Percentiles rank a stretch among this genome's conserved stretches.
Conservation (phyloP, 768 basidiomycete species). For the Lactifluus volemus region DNA sequence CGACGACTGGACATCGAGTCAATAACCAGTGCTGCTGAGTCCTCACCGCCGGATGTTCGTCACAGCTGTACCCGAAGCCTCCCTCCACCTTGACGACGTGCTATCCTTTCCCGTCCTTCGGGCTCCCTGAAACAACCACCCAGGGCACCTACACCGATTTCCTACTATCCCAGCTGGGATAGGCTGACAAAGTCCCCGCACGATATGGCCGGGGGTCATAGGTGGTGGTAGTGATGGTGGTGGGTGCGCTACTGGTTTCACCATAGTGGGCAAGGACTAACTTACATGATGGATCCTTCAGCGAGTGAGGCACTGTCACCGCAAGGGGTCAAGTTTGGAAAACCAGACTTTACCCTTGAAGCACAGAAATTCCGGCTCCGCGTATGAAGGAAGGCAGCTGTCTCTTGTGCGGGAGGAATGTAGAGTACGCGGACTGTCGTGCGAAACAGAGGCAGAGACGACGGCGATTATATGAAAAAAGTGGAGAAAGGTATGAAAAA, state of each 20-base stretch:
- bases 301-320: background rate
- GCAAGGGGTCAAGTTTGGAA: background rate
- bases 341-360: conserved; percentile 12
- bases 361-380: conserved; percentile 37
- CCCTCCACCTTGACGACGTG: background rate
- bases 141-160: background rate
- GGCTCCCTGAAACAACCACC: background rate
- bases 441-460: conserved; percentile 31
- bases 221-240: background rate
- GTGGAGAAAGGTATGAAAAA: conserved; percentile 46
- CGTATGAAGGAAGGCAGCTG: conserved; percentile 57
- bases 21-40: no score
- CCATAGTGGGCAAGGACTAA: conserved; percentile 24
- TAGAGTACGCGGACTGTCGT: conserved; percentile 33
- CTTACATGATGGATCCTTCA: conserved; percentile 2
- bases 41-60: conserved; percentile 34
- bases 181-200: background rate
- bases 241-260: no score
- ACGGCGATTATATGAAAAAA: conserved; percentile 35
- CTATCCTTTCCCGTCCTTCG: conserved; percentile 6
- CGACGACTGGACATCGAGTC: no score
- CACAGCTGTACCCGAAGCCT: conserved; percentile 42
- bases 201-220: background rate
- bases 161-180: background rate
- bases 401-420: conserved; percentile 46